Evolutionary conservation across 1,284 basidiomycete species (phyloP).

Genomic region (Moesziomyces parantarcticus): DNA sequence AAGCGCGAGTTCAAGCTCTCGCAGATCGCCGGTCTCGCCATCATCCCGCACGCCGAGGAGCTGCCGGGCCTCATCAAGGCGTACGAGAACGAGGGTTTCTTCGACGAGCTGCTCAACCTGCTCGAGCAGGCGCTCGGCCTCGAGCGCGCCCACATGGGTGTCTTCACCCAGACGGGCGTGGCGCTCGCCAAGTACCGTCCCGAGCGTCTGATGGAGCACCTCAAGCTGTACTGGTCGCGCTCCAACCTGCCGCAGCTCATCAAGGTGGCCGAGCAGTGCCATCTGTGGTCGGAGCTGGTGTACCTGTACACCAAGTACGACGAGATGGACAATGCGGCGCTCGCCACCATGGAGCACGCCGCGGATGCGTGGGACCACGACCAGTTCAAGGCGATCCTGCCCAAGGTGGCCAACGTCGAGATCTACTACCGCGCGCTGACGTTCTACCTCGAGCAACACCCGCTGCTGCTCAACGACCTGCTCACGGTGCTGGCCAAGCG

Average conservation of each 20-base stretch:
- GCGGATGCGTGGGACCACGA: constrained; percentile 99
- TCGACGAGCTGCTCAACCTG: constrained; percentile 90
- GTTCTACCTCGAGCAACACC: constrained; percentile 86
- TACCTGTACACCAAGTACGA: constrained; percentile 99
- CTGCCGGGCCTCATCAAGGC: constrained; percentile 81
- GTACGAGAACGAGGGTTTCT: constrained; percentile 92
- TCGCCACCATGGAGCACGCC: constrained; percentile 97
- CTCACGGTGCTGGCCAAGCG: constrained; percentile 90
- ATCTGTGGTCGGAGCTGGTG: constrained; percentile 97
- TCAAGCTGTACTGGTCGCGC: constrained; percentile 95
- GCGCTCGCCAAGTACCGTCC: constrained; percentile 97
- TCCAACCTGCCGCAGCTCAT: constrained; percentile 97
- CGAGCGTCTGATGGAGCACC: constrained; percentile 98
- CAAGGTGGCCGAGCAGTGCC: constrained; percentile 92
- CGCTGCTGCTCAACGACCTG: constrained; percentile 90
- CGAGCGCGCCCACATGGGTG: constrained; percentile 89
- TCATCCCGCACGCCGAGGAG: constrained; percentile 79
- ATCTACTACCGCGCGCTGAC: constrained; percentile 85
- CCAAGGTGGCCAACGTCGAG: constrained; percentile 89
- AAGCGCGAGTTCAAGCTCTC: constrained; percentile 96
- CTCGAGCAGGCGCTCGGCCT: constrained; percentile 91
- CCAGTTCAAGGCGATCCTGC: constrained; percentile 76
- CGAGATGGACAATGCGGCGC: constrained; percentile 92
- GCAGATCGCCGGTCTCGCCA: constrained; percentile 76
- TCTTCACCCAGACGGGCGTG: constrained; percentile 91